Conservation (phyloP, 2,329 filamentous ascomycete genomes). For the Trichoderma atrobrunneum region DNA sequence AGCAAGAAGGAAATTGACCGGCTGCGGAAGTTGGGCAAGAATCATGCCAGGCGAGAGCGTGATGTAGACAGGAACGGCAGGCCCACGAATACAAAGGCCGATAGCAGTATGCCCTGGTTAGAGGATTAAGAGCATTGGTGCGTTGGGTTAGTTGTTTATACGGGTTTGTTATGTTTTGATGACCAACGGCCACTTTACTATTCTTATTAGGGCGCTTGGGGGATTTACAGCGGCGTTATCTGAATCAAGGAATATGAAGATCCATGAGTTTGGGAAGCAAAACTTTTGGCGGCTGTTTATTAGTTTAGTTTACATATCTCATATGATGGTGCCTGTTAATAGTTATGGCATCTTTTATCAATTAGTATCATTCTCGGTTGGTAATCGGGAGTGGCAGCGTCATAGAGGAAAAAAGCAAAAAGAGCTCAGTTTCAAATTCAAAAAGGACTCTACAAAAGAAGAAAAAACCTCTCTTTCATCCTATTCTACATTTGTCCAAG, state of each 20-base stretch:
- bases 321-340: background rate
- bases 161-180: background rate
- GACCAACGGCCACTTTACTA: background rate
- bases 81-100: conserved; percentile 37
- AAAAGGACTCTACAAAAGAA: background rate
- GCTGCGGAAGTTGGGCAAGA: conserved; percentile 44
- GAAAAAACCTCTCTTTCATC: background rate
- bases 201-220: background rate
- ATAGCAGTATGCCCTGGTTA: background rate
- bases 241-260: background rate
- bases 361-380: background rate
- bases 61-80: conserved; percentile 43
- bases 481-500: conserved; percentile 20
- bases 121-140: background rate
- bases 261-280: background rate
- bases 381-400: background rate
- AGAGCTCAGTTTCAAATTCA: background rate
- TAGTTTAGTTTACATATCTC: background rate
- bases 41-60: conserved; percentile 47
- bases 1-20: conserved; percentile 48
- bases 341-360: background rate
- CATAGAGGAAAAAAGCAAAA: background rate
- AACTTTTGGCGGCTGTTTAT: background rate
- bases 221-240: background rate
- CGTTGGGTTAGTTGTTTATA: background rate